A percentile compares a stretch with the other conserved stretches of the same genome.
phyloP scores from a whole-genome alignment of 2,329 filamentous ascomycete genomes.

The Colletotrichum musicola region DNA sequence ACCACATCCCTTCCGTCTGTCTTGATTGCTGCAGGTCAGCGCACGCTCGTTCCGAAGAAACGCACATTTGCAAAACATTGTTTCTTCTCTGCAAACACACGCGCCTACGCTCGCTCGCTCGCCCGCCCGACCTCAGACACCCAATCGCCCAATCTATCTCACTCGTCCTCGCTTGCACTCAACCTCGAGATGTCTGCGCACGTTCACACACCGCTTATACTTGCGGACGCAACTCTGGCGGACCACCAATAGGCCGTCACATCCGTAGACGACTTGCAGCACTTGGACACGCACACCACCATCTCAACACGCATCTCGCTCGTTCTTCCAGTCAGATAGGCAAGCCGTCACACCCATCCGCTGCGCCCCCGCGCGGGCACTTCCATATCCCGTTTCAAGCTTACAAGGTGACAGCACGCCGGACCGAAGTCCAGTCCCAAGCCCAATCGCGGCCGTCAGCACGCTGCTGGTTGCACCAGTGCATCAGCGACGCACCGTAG shows the following conservation, averaged over 20 bases:
- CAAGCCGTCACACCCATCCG: conserved; percentile 14
- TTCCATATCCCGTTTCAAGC: conserved; percentile 32
- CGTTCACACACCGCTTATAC: conserved; percentile 1
- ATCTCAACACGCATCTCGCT: conserved; percentile 8
- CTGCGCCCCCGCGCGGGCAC: conserved; percentile 36
- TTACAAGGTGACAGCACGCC: conserved; percentile 19
- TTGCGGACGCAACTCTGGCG: conserved; percentile 7
- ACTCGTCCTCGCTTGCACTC: conserved; percentile 3
- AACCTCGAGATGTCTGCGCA: conserved; percentile 16
- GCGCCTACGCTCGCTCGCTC: conserved; percentile 19
- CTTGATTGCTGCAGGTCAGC: conserved; percentile 10
- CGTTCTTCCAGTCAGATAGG: conserved; percentile 22
- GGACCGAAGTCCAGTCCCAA: conserved; percentile 20
- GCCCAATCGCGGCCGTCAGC: conserved; percentile 8
- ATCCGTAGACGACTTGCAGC: no score
- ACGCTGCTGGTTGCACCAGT: conserved; percentile 17
- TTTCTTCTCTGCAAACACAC: conserved; percentile 38
- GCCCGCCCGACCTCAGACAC: background rate
- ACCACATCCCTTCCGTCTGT: background rate
- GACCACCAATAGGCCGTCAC: background rate
- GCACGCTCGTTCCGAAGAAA: conserved; percentile 33
- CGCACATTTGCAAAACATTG: conserved; percentile 35
- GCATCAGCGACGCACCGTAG: conserved; percentile 19
- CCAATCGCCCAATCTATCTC: conserved; percentile 9
- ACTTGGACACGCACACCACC: conserved; percentile 4